Evolutionary conservation across 257 asterid genomes (phyloP), one percentile per base, ranked within the genome.

Genomic region (Solanum medicagineum): DNA sequence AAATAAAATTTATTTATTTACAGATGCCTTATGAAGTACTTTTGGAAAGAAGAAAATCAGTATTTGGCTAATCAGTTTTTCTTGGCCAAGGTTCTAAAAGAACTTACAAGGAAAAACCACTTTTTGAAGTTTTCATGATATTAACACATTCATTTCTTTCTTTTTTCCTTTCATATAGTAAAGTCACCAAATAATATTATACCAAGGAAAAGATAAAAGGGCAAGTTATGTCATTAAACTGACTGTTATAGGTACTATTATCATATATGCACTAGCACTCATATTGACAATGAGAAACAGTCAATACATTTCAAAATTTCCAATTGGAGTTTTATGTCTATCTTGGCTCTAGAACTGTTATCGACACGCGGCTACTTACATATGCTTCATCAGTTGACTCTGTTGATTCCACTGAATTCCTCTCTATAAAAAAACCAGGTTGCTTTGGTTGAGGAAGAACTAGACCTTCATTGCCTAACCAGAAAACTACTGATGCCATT

Each of bases 401-500:
- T 22, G 19, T 13, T 44, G 49, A 15, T 62, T 59, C 44, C 15
- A 29, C 10, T 5, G 85, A 62, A 62, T 63, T 62, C 86, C 83
- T 86, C 42, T 69, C 88, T 0, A 56, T 10, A 10, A 69, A 86
- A 49, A 86, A 86, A 10, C 88, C 88, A 29, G 84, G 87, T 36
- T 79, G 75, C 66, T 85, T 81, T 36, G 87, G 84, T 19, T 85
- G 89, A 59, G 87, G 88, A 53, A 87, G 40, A 47, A 0, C 69
- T 8, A 54, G 26, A 55, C 40, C 83, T 14, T 81, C 87, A 40
- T 75, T 85, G 16, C 60, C 73, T 40, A 87, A 40, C 89, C 86
- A 85, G 42, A 51, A 29, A 40, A 81, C 82, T 7, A 87, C 88
- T 11, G 84, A 81, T 16, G 75, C 57, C 86, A 87, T 87, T 4